Evolutionary conservation across 1,284 basidiomycete genomes (phyloP).

Genomic region (Sanghuangporus weigelae): DNA sequence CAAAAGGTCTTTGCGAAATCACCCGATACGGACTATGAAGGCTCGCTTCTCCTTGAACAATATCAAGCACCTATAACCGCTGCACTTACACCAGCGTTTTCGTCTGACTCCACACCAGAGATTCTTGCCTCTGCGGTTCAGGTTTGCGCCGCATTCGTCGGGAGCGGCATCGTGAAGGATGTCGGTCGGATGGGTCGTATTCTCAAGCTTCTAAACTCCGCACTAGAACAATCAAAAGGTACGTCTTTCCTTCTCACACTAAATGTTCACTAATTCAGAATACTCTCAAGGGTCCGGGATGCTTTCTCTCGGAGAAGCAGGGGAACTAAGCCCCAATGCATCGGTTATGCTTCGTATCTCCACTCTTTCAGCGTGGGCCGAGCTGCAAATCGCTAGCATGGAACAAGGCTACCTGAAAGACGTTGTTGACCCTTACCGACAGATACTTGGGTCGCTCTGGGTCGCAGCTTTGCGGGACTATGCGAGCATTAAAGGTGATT

Average conservation of each 20-base stretch:
- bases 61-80: constrained; percentile 98
- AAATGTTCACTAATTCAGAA: constrained; percentile 7
- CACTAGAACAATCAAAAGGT: constrained; percentile 90
- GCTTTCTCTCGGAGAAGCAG: constrained; percentile 82
- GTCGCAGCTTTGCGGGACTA: constrained; percentile 87
- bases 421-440: constrained; percentile 81
- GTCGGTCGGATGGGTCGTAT: constrained; percentile 91
- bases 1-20: constrained; percentile 75
- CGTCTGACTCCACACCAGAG: constrained; percentile 91
- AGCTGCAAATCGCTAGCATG: constrained; percentile 78
- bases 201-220: constrained; percentile 80
- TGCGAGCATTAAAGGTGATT: constrained; percentile 84
- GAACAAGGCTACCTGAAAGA: constrained; percentile 75
- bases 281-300: constrained; percentile 65
- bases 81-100: constrained; percentile 96
- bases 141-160: constrained; percentile 93
- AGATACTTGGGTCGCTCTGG: constrained; percentile 81
- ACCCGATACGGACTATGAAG: constrained; percentile 91
- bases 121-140: constrained; percentile 90
- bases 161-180: constrained; percentile 93
- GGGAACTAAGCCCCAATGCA: constrained; percentile 88
- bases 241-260: constrained; percentile 15
- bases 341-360: constrained; percentile 94
- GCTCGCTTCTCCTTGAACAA: constrained; percentile 90
- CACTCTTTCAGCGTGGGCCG: constrained; percentile 93